Base-by-base conservation (phyloP, 495 filamentous ascomycete species). In the Amphirosellinia nigrospora region DNA sequence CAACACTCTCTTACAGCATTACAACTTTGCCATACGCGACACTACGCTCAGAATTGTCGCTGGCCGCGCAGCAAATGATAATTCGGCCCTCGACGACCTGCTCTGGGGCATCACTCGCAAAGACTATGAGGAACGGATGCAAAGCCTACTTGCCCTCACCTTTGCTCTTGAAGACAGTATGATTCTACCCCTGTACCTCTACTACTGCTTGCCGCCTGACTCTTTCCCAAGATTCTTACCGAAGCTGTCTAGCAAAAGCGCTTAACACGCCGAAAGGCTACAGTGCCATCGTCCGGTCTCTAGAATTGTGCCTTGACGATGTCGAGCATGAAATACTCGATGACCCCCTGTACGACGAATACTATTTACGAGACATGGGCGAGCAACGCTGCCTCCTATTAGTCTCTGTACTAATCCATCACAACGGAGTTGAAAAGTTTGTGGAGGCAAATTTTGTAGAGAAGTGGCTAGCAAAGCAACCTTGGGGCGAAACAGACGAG, bases 401-500 rank as follows among this genome's bases (percentile, higher is more conserved):
- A 16, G 70, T 86, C 48, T 72, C 73, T 38, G 79, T 83, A 53
- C 75, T 87, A 1, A 71, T 83, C n/a, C 79, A 79, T 41, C 79
- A 79, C 56, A 81, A 77, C 56, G 82, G 79, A 23, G 70, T 77
- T 32, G 77, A 80, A 32, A 81, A 78, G 55, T 66, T 87, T 10
- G 69, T 88, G 58, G 80, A 83, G 62, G 80, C 84, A 48, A 77
- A 79, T 30, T 86, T 89, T 67, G 80, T 89, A 21, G 82, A 86
- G 61, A 85, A 82, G 60, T 89, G 87, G 87, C 78, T 89, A 7
- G 83, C 79, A 30, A 86, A 82, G 71, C 86, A 89, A 60, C 84
- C 83, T 19, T 88, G 87, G 85, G 87, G 87, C 6, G 70, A 74
- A 26, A 80, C 72, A 0, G 77, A 81, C 9, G 78, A 81, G 45